These are phyloP conservation scores for Myotisia sp. DNA, from an alignment of 2,329 filamentous ascomycete genomes.

Conservation along the genomic window DNA sequence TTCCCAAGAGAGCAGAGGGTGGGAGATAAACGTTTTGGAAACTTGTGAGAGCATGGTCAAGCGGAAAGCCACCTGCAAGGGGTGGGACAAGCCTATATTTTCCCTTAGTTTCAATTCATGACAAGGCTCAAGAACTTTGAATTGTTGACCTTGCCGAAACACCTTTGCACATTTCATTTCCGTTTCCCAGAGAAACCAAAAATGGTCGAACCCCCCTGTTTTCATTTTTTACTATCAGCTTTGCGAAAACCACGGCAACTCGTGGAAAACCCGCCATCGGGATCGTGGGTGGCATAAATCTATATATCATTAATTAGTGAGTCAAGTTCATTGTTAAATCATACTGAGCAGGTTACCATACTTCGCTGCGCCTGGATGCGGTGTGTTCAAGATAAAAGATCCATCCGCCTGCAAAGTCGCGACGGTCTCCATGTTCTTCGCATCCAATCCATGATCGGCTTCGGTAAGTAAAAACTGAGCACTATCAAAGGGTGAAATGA, in stretches of 20 bases:
- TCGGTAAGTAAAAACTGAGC: slow-evolving; percentile 7
- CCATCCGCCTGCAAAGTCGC: slow-evolving; percentile 1
- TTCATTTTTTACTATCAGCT: background rate
- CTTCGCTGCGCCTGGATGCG: slow-evolving; percentile 4
- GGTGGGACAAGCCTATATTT: background rate
- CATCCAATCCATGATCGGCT: slow-evolving; percentile 4
- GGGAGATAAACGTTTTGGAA: slow-evolving; percentile 1
- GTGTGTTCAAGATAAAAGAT: slow-evolving; percentile 4
- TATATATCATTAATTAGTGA: background rate
- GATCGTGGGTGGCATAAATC: slow-evolving; percentile 5
- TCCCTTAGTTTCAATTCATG: background rate
- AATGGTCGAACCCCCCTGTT: slow-evolving; percentile 1
- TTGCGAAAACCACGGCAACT: slow-evolving; percentile 3
- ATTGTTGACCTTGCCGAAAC: slow-evolving; percentile 1
- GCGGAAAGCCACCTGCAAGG: background rate
- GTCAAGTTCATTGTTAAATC: no score
- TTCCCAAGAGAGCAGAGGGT: slow-evolving; percentile 1
- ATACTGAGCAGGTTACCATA: background rate
- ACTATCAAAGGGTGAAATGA: background rate
- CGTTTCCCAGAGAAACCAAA: slow-evolving; percentile 3
- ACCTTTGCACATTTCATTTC: slow-evolving; percentile 1
- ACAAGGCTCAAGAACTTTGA: no score
- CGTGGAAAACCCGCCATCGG: background rate
- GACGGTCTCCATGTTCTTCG: slow-evolving; percentile 4
- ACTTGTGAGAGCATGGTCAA: slow-evolving; percentile 2